These are phyloP conservation scores for Candida tetrigidarum DNA, from an alignment of 1,139 yeast genomes.

Conservation along the genomic window DNA sequence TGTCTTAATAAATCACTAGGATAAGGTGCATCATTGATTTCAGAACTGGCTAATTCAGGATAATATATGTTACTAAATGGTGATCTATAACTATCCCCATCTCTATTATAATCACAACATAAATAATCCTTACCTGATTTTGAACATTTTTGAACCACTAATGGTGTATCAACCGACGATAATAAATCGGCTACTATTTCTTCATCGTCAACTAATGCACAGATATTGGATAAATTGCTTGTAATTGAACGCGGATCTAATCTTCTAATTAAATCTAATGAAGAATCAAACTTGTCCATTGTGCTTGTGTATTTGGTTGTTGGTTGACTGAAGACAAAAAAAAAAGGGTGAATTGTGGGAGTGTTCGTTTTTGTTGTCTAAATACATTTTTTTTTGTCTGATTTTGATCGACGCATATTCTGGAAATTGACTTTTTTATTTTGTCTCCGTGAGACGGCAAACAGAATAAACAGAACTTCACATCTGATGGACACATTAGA, in stretches of 20 bases:
- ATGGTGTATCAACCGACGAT: conserved; percentile 87
- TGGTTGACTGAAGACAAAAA: too few relatives aligned
- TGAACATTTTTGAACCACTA: conserved; percentile 60
- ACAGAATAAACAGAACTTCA: too few relatives aligned
- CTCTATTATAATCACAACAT: conserved; percentile 94
- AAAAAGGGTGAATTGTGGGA: too few relatives aligned
- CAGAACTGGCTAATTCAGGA: conserved; percentile 53
- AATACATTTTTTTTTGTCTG: neutral
- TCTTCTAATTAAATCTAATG: conserved; percentile 85
- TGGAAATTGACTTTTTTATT: too few relatives aligned
- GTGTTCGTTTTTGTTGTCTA: neutral
- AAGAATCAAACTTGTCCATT: conserved; percentile 75
- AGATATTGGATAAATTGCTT: conserved; percentile 65
- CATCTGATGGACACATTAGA: too few relatives aligned
- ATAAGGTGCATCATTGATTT: conserved; percentile 67
- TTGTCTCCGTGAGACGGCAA: too few relatives aligned
- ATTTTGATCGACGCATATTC: too few relatives aligned
- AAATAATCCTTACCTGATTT: conserved; percentile 69
- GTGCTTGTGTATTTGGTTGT: too few relatives aligned
- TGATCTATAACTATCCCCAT: conserved; percentile 89
- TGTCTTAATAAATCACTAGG: conserved; percentile 73
- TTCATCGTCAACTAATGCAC: conserved; percentile 56
- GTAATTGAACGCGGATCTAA: conserved; percentile 76
- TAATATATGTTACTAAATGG: conserved; percentile 89
- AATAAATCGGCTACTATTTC: conserved; percentile 85